Base-by-base conservation (phyloP, 805 yeast species). In the Lachancea waltii region DNA sequence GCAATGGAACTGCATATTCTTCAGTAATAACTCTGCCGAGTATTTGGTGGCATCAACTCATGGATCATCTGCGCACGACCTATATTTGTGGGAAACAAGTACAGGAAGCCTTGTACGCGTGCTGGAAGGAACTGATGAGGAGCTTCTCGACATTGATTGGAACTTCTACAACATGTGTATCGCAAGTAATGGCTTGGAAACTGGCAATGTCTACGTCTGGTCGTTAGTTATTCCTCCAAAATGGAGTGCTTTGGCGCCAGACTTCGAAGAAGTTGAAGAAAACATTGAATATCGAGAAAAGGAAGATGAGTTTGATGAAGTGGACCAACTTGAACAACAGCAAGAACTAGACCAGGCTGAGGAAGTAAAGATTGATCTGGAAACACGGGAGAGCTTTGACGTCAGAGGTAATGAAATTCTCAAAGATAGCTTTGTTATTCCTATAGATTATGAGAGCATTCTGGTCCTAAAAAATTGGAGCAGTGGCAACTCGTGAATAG, bases 201-300 rank as follows among this genome's bases (percentile, higher is more conserved):
- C 84, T 22, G 97, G 97, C 1, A 68, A 77, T 26, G 72, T 89
- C 2, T 87, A 84, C 54, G 56, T 83, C 28, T 90, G 97, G 96
- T 74, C 81, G 35, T 72, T 85, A 7, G 73, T 74, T 27, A 75
- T 84, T 15, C 94, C 95, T 1, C 96, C 87, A 51, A 83, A 85
- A 62, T 89, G 97, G 97, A 82, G 94, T 59, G 95, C 97, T 1
- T 66, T 89, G 50, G 97, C 97, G 0, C 97, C 97, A 1, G 97
- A 90, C 58, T 89, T 90, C 56, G 95, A 83, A 33, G 97, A 89
- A 58, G 80, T 89, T 30, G 96, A 89, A 54, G 95, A 87, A 52
- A 90, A 87, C 53, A 81, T 85, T 7, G 86, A 83, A 41, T 89
- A 90, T 54, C 77, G 78, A 48, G 97, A 89, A 54, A 71, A 73